Conservation (phyloP, 306 rosid species). For the Vigna trinervia region DNA sequence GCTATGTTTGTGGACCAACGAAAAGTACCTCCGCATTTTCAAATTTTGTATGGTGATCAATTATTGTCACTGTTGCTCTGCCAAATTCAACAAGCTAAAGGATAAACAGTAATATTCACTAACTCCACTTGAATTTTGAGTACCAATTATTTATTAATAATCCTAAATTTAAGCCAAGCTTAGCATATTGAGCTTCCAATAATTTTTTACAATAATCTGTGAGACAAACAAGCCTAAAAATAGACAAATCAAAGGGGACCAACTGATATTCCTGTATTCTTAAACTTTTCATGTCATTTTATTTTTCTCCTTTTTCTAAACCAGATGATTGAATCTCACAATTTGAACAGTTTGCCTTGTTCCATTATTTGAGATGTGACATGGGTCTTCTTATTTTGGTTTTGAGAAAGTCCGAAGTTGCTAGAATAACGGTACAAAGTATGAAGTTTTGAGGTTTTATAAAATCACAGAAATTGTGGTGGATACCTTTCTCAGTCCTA, state of each 20-base stretch:
- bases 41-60: constrained; percentile 32
- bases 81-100: neutral
- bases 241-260: constrained; percentile 8
- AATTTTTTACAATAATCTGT: neutral
- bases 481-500: constrained; percentile 3
- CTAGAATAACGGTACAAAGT: neutral
- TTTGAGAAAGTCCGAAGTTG: neutral
- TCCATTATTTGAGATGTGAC: constrained; percentile 17
- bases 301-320: neutral
- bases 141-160: neutral
- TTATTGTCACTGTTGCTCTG: constrained; percentile 18
- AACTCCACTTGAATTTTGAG: neutral
- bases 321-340: constrained; percentile 15
- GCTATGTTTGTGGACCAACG: neutral
- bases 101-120: neutral
- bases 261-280: neutral
- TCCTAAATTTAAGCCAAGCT: neutral
- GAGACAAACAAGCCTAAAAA: neutral
- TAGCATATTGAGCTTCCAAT: neutral
- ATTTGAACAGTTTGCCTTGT: constrained; percentile 29
- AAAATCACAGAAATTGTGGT: neutral
- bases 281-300: neutral
- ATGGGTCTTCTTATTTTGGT: constrained; percentile 15
- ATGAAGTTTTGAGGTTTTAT: neutral
- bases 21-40: constrained; percentile 9